phyloP scores from a whole-genome alignment of 495 filamentous ascomycete species.

The Penicillium samsonianum region DNA sequence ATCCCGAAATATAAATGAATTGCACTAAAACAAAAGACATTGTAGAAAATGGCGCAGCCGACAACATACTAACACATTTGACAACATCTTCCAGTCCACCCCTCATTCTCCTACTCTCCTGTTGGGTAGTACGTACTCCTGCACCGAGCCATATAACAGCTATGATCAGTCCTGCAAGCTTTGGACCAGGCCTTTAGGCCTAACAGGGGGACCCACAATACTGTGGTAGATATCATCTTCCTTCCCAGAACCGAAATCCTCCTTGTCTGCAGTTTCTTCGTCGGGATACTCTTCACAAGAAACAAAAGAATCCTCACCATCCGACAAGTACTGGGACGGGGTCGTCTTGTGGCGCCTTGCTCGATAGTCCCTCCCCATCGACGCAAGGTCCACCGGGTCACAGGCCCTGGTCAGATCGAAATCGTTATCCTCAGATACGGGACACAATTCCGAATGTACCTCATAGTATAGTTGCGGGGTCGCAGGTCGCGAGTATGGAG shows the following conservation, averaged over 20 bases:
- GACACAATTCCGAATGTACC: background rate
- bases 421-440: slow-evolving; percentile 5
- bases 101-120: background rate
- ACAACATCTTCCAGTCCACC: background rate
- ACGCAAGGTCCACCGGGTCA: slow-evolving; percentile 15
- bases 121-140: background rate
- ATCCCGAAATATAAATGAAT: background rate
- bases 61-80: background rate
- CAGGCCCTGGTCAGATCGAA: slow-evolving; percentile 18
- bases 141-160: background rate
- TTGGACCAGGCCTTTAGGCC: background rate
- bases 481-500: background rate
- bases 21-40: background rate
- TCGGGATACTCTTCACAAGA: background rate
- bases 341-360: background rate
- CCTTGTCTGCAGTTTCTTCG: background rate
- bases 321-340: too few relatives aligned
- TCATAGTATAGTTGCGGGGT: slow-evolving; percentile 8
- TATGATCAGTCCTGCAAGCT: slow-evolving; percentile 1
- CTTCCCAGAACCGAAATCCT: background rate
- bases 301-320: background rate
- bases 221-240: background rate
- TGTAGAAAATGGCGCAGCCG: background rate
- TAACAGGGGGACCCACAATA: background rate
- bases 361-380: slow-evolving; percentile 10